phyloP scores from a whole-genome alignment of 75 land plant species.

The Selaginella tamariscina region DNA sequence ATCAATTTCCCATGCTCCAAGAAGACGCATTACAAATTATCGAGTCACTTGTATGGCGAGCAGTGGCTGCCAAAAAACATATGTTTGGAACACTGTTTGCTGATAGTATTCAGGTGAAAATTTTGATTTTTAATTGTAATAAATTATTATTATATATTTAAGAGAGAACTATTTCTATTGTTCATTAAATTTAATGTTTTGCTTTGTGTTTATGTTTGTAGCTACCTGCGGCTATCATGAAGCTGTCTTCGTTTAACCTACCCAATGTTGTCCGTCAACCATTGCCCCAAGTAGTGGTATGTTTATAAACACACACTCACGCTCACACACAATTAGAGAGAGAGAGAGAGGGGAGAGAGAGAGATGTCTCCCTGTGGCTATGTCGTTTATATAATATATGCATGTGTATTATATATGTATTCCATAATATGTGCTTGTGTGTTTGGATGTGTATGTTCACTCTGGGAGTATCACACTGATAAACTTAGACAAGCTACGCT shows the following conservation, averaged over 20 bases:
- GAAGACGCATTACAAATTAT: constrained; percentile 27
- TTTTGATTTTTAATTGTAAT: not conserved
- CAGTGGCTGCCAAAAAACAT: constrained; percentile 19
- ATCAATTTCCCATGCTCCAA: constrained; percentile 19
- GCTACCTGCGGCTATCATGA: constrained; percentile 34
- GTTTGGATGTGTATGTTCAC: no score
- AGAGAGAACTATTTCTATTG: not conserved
- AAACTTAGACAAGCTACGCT: no score
- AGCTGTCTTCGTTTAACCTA: constrained; percentile 29
- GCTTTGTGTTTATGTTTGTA: constrained; percentile 10
- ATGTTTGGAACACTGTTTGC: constrained; percentile 21
- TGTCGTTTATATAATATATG: no score
- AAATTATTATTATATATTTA: not conserved
- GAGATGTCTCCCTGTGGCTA: no score
- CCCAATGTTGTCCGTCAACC: constrained; percentile 20
- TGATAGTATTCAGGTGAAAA: constrained; percentile 22
- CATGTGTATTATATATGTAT: no score
- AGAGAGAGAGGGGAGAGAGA: no score
- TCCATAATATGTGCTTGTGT: no score
- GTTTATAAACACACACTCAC: no score
- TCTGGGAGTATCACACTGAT: no score
- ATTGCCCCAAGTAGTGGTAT: constrained; percentile 25
- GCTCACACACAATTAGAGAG: no score
- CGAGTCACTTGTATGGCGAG: constrained; percentile 32
- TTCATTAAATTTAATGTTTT: constrained; percentile 4